Conservation (phyloP, 2,329 filamentous ascomycete species). For the Ustilaginoidea virens region DNA sequence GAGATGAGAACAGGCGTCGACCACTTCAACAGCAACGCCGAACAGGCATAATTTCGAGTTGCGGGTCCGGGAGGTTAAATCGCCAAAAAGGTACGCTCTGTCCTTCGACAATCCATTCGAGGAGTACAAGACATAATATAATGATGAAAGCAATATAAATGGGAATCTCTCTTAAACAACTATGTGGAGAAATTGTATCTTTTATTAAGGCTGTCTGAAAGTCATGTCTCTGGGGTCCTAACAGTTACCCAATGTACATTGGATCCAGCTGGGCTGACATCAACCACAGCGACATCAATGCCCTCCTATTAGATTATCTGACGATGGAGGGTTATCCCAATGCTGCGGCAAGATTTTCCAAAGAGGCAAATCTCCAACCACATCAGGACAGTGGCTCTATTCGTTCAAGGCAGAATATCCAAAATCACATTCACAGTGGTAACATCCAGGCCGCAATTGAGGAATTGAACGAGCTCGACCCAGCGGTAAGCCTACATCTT, state of each 20-base stretch:
- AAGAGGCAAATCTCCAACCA: constrained; percentile 75
- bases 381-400: constrained; percentile 61
- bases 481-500: constrained; percentile 53
- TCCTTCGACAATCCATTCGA: neutral
- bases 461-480: constrained; percentile 75
- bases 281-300: constrained; percentile 70
- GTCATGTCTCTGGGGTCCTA: no score
- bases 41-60: constrained; percentile 61
- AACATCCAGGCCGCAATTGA: constrained; percentile 77
- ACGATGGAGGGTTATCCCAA: constrained; percentile 90
- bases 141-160: constrained; percentile 88
- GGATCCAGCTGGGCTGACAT: constrained; percentile 14
- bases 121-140: constrained; percentile 10
- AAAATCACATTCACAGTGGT: constrained; percentile 70
- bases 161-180: constrained; percentile 99
- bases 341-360: constrained; percentile 84
- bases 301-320: constrained; percentile 89
- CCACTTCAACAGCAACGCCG: constrained; percentile 34
- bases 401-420: constrained; percentile 64
- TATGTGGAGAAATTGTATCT: constrained; percentile 73
- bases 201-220: constrained; percentile 8
- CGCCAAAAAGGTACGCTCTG: constrained; percentile 69
- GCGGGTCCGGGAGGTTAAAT: constrained; percentile 70
- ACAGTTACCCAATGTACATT: no score
- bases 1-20: no score